A percentile compares a stretch with the other conserved stretches of the same genome.
Evolutionary conservation across 192 early-diverging fungal species (phyloP).

Genomic region (Pecoramyces ruminantium): DNA sequence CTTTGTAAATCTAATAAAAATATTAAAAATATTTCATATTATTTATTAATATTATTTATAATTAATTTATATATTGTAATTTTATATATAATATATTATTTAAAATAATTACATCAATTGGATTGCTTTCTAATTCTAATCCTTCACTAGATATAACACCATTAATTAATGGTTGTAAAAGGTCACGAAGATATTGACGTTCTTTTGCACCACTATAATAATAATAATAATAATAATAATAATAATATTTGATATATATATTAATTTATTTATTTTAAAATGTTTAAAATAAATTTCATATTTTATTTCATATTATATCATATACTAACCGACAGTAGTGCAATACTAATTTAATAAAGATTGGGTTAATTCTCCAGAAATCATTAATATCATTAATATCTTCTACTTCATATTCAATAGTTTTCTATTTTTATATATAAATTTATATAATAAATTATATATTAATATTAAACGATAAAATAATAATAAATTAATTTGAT

Average conservation of each 20-base stretch:
- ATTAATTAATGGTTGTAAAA: conserved; percentile 68
- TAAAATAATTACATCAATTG: conserved; percentile 13
- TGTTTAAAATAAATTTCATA: too few species aligned
- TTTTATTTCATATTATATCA: too few species aligned
- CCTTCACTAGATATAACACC: conserved; percentile 53
- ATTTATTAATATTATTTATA: not conserved
- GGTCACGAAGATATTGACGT: conserved; percentile 68
- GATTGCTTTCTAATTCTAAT: conserved; percentile 84
- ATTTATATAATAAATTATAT: too few species aligned
- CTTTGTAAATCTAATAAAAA: conserved; percentile 62
- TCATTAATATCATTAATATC: conserved; percentile 68
- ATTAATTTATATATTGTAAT: not conserved
- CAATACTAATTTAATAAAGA: conserved; percentile 92
- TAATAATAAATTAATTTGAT: conserved; percentile 9
- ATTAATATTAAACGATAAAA: not conserved
- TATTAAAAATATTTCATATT: not conserved
- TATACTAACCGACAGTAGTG: conserved; percentile 65
- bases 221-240: not conserved
- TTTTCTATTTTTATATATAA: conserved; percentile 7
- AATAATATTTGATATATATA: too few species aligned
- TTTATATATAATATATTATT: not conserved
- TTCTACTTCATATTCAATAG: conserved; percentile 78
- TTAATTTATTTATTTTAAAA: too few species aligned
- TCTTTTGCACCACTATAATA: conserved; percentile 71
- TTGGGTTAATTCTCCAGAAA: conserved; percentile 85